Evolutionary conservation across 805 yeast species (phyloP), one percentile per base, ranked within the genome.

Genomic region (Brettanomyces custersianus): DNA sequence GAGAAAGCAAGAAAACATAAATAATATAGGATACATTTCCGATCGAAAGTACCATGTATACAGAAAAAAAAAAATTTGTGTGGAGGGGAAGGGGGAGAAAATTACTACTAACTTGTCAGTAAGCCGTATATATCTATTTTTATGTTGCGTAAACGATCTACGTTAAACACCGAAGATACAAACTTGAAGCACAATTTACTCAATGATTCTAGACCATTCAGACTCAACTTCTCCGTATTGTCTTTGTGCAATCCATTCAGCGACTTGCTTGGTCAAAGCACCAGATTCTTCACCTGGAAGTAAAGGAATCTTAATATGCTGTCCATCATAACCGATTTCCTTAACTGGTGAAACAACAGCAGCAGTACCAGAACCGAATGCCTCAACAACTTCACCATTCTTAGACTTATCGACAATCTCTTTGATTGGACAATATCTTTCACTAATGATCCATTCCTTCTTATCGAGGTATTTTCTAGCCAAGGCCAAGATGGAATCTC

Each of bases 331-430:
- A 40, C 87, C 88, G 54, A 90, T 85, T 51, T 72, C 82, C 61
- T 81, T 77, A 55, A 90, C 86, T 48, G 97, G 97, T 25, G 95
- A 77, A 31, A 92, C 97, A 54, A 90, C 77, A 30, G 96, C 97
- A 41, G 98, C 97, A 39, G 98, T 90, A 53, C 98, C 98, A 16
- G 96, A 68, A 49, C 97, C 97, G 52, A 90, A 90, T 16, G 95
- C 94, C 69, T 92, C 98, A 7, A 88, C 73, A 50, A 90, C 70
- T 55, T 83, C 80, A 41, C 95, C 95, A 59, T 78, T 74, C 34
- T 62, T 66, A 32, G 95, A 81, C 49, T 76, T 76, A 51, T 81
- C 85, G 34, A 68, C 73, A 39, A 90, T 83, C 65, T 90, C 97
- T 44, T 60, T 55, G 47, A 92, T 87, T 43, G 92, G 72, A 63